Conservation (phyloP, 495 filamentous ascomycete genomes). For the Aspergillus coremiiformis region DNA sequence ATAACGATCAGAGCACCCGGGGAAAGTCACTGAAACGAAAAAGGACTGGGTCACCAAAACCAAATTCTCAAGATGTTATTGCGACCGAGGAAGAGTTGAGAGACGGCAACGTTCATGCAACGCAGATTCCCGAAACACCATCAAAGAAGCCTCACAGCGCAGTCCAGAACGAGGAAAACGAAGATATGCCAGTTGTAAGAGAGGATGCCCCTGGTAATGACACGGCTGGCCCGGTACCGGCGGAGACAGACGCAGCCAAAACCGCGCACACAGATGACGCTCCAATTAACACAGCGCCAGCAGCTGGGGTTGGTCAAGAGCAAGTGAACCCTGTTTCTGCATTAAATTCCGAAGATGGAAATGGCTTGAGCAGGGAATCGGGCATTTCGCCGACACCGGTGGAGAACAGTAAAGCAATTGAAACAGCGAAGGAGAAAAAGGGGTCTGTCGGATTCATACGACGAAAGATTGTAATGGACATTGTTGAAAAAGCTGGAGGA, state of each 20-base stretch:
- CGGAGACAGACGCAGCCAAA: background rate
- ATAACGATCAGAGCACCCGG: background rate
- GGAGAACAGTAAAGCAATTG: background rate
- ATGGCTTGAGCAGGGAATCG: background rate
- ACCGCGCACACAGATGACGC: background rate
- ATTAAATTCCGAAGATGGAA: background rate
- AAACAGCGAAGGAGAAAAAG: conserved; percentile 19
- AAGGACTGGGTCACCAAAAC: conserved; percentile 5
- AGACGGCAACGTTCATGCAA: background rate
- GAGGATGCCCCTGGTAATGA: background rate
- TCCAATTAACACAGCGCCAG: background rate
- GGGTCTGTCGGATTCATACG: conserved; percentile 44
- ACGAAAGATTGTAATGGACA: conserved; percentile 58
- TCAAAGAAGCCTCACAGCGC: background rate
- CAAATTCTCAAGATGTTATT: background rate
- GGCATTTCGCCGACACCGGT: background rate
- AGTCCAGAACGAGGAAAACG: background rate
- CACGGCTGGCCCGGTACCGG: background rate
- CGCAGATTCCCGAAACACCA: background rate
- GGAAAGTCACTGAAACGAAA: conserved; percentile 7
- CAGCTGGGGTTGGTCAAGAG: background rate
- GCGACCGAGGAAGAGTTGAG: background rate
- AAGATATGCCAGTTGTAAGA: background rate
- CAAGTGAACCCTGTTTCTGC: background rate
- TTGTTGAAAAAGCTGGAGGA: conserved; percentile 61